phyloP scores from a whole-genome alignment of 1,139 yeast species.

The Pichia sp. region DNA sequence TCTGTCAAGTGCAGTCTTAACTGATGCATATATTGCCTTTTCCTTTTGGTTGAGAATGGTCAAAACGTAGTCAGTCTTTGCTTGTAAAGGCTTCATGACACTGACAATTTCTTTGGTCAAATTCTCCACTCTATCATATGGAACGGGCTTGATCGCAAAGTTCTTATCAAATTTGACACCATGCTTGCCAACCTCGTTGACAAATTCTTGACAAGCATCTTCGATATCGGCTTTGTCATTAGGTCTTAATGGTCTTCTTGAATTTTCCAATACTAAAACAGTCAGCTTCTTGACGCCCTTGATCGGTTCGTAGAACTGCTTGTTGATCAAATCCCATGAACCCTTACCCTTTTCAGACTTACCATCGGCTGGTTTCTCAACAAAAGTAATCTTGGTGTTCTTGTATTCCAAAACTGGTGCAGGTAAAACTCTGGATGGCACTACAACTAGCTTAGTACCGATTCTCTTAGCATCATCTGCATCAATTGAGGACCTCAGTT shows the following conservation, averaged over 20 bases:
- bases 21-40: slow-evolving; percentile 17
- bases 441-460: slow-evolving; percentile 19
- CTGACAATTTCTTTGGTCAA: slow-evolving; percentile 12
- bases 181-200: slow-evolving; percentile 14
- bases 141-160: slow-evolving; percentile 8
- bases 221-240: slow-evolving; percentile 13
- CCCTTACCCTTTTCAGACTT: slow-evolving; percentile 20
- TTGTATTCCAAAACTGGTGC: slow-evolving; percentile 18
- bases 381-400: slow-evolving; percentile 12
- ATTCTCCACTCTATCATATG: slow-evolving; percentile 11
- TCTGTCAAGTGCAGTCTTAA: slow-evolving; percentile 19
- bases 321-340: slow-evolving; percentile 20
- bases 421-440: slow-evolving; percentile 20
- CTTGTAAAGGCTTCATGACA: slow-evolving; percentile 11
- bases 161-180: slow-evolving; percentile 15
- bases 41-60: slow-evolving; percentile 17
- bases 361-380: slow-evolving; percentile 18
- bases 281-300: slow-evolving; percentile 13
- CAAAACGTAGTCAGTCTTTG: slow-evolving; percentile 15
- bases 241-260: slow-evolving; percentile 14
- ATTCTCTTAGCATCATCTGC: slow-evolving; percentile 14
- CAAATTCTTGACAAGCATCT: slow-evolving; percentile 15
- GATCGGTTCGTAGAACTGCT: slow-evolving; percentile 17
- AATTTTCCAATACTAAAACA: slow-evolving; percentile 16
- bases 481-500: slow-evolving; percentile 9